phyloP scores from a whole-genome alignment of 106 monocot genomes.

The Dendrobium huoshanense region DNA sequence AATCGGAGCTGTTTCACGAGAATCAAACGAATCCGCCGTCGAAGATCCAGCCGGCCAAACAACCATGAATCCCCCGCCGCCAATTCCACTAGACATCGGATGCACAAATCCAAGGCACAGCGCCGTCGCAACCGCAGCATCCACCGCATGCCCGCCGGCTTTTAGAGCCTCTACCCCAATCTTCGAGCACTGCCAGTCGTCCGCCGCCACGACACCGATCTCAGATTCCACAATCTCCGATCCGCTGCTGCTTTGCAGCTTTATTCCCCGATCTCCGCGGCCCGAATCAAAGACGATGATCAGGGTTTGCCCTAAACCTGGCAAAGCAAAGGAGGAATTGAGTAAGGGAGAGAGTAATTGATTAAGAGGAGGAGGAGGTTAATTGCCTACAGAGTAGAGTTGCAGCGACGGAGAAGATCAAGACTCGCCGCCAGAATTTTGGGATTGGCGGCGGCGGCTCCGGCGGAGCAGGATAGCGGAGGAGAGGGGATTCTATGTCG shows the following conservation, averaged over 20 bases:
- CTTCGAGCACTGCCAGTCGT: constrained; percentile 77
- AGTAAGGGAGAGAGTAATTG: not conserved
- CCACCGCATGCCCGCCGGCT: constrained; percentile 78
- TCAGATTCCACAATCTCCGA: constrained; percentile 55
- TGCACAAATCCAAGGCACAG: constrained; percentile 71
- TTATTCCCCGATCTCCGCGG: constrained; percentile 1
- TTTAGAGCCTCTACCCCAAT: constrained; percentile 50
- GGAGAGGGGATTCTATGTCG: constrained; percentile 36
- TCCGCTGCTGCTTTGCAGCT: constrained; percentile 6
- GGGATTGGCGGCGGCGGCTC: not conserved
- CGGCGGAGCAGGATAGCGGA: constrained; percentile 21
- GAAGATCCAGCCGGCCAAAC: constrained; percentile 27
- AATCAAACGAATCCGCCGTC: constrained; percentile 44
- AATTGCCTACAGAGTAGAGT: constrained; percentile 18
- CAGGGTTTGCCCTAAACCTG: constrained; percentile 6
- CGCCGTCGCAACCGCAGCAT: constrained; percentile 75
- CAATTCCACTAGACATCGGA: constrained; percentile 88
- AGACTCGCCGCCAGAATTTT: not conserved
- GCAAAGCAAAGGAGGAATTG: not conserved
- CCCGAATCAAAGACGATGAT: not conserved
- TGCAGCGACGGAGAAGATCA: not conserved
- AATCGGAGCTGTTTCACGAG: constrained; percentile 62
- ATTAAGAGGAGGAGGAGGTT: not conserved
- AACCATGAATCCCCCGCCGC: constrained; percentile 80
- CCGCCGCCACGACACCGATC: constrained; percentile 75